Conservation (phyloP, 2,329 filamentous ascomycete species). For the Alternaria arborescens region DNA sequence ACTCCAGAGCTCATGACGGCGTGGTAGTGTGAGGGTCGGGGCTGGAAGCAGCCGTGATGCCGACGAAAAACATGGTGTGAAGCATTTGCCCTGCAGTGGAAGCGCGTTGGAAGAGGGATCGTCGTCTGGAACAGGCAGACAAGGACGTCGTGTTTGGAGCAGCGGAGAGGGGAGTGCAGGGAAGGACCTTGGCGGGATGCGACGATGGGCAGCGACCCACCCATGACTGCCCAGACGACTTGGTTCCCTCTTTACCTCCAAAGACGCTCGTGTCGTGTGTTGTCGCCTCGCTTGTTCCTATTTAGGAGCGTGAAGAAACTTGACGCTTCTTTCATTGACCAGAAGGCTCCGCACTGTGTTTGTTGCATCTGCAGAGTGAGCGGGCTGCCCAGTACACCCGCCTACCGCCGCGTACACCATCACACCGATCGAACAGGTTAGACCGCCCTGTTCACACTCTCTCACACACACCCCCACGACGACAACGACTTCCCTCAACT, state of each 20-base stretch:
- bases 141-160: conserved; percentile 2
- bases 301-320: neutral
- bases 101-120: conserved; percentile 1
- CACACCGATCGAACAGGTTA: conserved; percentile 9
- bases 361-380: neutral
- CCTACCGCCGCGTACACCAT: conserved; percentile 20
- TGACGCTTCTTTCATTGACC: neutral
- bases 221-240: conserved; percentile 13
- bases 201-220: conserved; percentile 13
- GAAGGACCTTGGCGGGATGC: conserved; percentile 13
- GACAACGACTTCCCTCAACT: conserved; percentile 4
- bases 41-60: conserved; percentile 12
- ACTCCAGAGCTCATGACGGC: conserved; percentile 6
- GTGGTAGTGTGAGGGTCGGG: conserved; percentile 8
- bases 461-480: neutral
- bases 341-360: neutral
- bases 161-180: neutral
- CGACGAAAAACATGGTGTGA: conserved; percentile 4
- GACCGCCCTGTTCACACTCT: neutral
- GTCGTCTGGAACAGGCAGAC: conserved; percentile 1
- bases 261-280: neutral
- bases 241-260: conserved; percentile 5
- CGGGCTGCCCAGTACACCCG: conserved; percentile 12
- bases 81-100: conserved; percentile 3
- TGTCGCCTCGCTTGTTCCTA: conserved; percentile 4